Evolutionary conservation across 352 stramenopile species (phyloP), one percentile per base, ranked within the genome.

Genomic region (Globisporangium heterothallicum): DNA sequence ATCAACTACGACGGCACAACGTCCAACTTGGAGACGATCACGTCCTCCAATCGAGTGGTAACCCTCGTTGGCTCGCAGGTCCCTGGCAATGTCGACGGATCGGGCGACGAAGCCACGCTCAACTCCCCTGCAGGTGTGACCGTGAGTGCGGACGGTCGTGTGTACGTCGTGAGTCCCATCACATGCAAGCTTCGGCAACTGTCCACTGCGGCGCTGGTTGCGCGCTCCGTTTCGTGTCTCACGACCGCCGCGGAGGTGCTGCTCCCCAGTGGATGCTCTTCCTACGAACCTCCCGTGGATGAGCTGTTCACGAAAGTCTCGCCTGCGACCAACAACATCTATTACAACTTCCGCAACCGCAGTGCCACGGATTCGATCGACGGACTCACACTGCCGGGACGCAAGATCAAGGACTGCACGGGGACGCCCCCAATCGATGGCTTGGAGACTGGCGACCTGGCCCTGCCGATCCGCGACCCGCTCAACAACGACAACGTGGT

Each of bases 231-330:
- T 6, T 79, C 67, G 9, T 98, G 94, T 65, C 56, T 64, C 7
- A 96, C 92, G 27, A 75, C 66, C 41, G 61, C 93, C 3, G 67
- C 78, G 0, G 74, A 97, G 42, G 74, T 98, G 14, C 46, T 98
- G 21, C 66, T 93, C 9, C 95, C 95, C 0, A 96, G 84, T 29
- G 94, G 95, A 6, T 99, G 96, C 64, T 84, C 84, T 4, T 98
- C 86, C 10, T 98, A 98, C 62, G 93, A 98, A 25, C 74, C 82
- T 25, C 86, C 89, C 21, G 81, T 97, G 12, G 94, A 98, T 53
- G 80, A 94, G 22, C 63, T 91, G 10, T 91, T 89, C 44, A 59
- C 89, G 9, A 85, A 88, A 29, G 64, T 71, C 14, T 88, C 94
- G 7, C 72, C 90, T 13, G 60, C 63, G 30, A 58, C 59, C 40